Evolutionary conservation across 306 rosid species (phyloP).

Genomic region (Crotalaria pallida): DNA sequence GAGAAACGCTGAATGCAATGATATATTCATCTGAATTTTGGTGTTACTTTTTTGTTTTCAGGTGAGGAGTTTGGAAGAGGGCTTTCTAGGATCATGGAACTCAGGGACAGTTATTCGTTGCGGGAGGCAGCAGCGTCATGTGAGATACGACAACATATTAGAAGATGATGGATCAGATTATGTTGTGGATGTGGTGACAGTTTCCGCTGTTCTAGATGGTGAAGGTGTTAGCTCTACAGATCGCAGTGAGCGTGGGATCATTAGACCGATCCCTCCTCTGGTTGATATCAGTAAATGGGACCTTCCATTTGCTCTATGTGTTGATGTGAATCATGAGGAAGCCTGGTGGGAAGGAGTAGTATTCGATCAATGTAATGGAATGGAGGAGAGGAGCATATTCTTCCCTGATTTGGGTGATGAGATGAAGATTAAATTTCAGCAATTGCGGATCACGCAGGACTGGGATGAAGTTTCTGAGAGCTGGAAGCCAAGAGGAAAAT

Average conservation of each 20-base stretch:
- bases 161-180: slow-evolving; percentile 28
- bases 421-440: slow-evolving; percentile 28
- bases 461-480: slow-evolving; percentile 57
- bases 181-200: slow-evolving; percentile 40
- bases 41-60: slow-evolving; percentile 21
- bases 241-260: slow-evolving; percentile 34
- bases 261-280: slow-evolving; percentile 65
- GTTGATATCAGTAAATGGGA: slow-evolving; percentile 12
- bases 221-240: background rate
- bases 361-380: slow-evolving; percentile 54
- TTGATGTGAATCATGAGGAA: slow-evolving; percentile 59
- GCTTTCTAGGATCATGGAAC: slow-evolving; percentile 90
- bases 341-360: slow-evolving; percentile 98
- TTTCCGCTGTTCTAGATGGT: slow-evolving; percentile 55
- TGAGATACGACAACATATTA: slow-evolving; percentile 52
- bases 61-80: slow-evolving; percentile 79
- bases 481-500: slow-evolving; percentile 67
- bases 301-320: slow-evolving; percentile 61
- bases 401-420: slow-evolving; percentile 92
- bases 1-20: background rate
- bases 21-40: slow-evolving; percentile 12
- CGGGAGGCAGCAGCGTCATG: slow-evolving; percentile 38
- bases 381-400: slow-evolving; percentile 49
- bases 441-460: slow-evolving; percentile 57
- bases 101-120: slow-evolving; percentile 45